Evolutionary conservation across 257 asterid genomes (phyloP).

Genomic region (Nicotiana benthamiana): DNA sequence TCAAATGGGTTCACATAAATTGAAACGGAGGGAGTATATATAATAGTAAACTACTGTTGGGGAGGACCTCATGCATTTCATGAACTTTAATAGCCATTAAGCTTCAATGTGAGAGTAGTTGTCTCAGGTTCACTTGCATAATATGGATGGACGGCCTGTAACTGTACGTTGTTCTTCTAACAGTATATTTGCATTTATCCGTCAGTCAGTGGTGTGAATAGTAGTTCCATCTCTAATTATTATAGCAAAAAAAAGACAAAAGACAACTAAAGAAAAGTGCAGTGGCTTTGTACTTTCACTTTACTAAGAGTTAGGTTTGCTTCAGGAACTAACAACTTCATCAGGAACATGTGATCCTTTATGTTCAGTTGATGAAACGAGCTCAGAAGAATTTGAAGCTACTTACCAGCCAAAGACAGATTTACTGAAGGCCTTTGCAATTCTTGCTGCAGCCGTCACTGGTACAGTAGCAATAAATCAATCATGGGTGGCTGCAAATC

Average conservation of each 20-base stretch:
- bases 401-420: conserved; percentile 79
- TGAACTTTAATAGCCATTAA: background rate
- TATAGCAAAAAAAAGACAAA: background rate
- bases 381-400: conserved; percentile 63
- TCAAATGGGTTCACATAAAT: no score
- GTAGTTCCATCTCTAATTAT: background rate
- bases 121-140: background rate
- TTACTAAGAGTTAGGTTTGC: background rate
- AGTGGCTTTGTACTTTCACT: background rate
- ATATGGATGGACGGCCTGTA: background rate
- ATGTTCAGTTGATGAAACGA: conserved; percentile 82
- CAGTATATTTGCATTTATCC: background rate
- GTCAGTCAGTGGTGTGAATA: background rate
- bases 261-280: background rate
- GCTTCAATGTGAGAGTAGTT: background rate
- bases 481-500: conserved; percentile 93
- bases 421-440: conserved; percentile 73
- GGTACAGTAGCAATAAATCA: conserved; percentile 87
- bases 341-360: conserved; percentile 91
- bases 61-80: background rate
- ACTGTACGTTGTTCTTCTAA: background rate
- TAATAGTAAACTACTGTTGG: background rate
- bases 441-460: conserved; percentile 74
- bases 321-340: conserved; percentile 31
- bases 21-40: no score